These are phyloP conservation scores for Fermentozyma sake DNA, from an alignment of 1,139 yeast species.

Conservation along the genomic window DNA sequence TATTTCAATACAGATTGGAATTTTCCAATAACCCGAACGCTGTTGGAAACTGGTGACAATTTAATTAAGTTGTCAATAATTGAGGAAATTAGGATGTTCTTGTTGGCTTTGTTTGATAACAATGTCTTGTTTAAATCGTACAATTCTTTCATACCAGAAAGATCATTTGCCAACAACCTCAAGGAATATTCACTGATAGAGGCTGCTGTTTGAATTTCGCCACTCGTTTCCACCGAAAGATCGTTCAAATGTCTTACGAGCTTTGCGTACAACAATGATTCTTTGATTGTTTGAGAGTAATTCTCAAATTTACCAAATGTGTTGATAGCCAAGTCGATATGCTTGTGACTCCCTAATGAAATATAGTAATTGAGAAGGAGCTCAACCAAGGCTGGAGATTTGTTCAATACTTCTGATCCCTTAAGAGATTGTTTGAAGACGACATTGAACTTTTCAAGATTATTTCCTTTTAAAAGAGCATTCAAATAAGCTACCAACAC, in stretches of 20 bases:
- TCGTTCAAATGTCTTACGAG: slow-evolving; percentile 6
- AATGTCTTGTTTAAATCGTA: slow-evolving; percentile 8
- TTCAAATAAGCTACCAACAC: slow-evolving; percentile 10
- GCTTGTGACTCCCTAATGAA: slow-evolving; percentile 7
- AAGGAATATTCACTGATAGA: slow-evolving; percentile 9
- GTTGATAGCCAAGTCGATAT: slow-evolving; percentile 15
- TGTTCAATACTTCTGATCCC: slow-evolving; percentile 8
- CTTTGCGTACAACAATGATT: slow-evolving; percentile 17
- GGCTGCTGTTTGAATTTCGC: too few species aligned
- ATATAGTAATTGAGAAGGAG: slow-evolving; percentile 22
- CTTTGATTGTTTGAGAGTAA: slow-evolving; percentile 13
- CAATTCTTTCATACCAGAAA: slow-evolving; percentile 14
- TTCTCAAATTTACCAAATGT: slow-evolving; percentile 13
- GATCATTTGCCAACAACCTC: slow-evolving; percentile 7
- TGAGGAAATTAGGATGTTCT: slow-evolving; percentile 13
- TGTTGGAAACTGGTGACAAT: slow-evolving; percentile 6
- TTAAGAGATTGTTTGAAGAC: slow-evolving; percentile 12
- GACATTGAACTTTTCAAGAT: slow-evolving; percentile 13
- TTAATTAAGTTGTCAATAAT: slow-evolving; percentile 14
- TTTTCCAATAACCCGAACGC: slow-evolving; percentile 3
- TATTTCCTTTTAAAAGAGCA: slow-evolving; percentile 12
- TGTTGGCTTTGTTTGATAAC: slow-evolving; percentile 6
- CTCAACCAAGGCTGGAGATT: slow-evolving; percentile 15
- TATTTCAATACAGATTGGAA: slow-evolving; percentile 18
- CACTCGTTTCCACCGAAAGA: neutral